Evolutionary conservation across 176 grass and related monocot genomes (phyloP).

Genomic region (Thinopyrum elongatum): DNA sequence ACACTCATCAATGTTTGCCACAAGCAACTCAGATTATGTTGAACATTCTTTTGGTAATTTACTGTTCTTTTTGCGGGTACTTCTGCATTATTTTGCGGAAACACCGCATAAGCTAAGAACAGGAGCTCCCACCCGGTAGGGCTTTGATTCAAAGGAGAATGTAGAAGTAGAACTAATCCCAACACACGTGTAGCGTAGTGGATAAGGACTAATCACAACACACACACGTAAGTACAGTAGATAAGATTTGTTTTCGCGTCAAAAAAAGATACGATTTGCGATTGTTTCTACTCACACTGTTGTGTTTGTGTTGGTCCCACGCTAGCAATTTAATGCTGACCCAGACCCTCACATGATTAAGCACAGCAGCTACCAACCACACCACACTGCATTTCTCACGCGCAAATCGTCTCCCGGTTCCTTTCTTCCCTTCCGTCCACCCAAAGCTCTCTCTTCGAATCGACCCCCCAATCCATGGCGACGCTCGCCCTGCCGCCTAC

Average conservation of each 20-base stretch:
- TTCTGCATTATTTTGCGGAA: too few relatives aligned
- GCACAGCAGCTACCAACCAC: slow-evolving; percentile 7
- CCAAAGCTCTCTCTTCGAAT: background rate
- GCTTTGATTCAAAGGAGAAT: too few relatives aligned
- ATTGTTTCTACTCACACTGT: background rate
- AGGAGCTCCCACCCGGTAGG: too few relatives aligned
- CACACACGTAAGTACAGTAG: background rate
- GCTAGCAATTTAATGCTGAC: slow-evolving; percentile 15
- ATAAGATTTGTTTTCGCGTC: background rate
- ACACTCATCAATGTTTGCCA: too few relatives aligned
- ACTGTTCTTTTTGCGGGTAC: too few relatives aligned
- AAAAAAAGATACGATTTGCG: background rate
- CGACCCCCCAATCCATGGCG: slow-evolving; percentile 31
- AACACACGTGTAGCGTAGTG: too few relatives aligned
- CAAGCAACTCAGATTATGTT: too few relatives aligned
- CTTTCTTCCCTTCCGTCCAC: slow-evolving; percentile 21
- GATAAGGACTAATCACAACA: too few relatives aligned
- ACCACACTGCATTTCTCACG: background rate
- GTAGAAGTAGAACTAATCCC: too few relatives aligned
- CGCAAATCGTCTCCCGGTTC: slow-evolving; percentile 20
- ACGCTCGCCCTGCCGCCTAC: slow-evolving; percentile 24
- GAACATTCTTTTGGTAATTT: too few relatives aligned
- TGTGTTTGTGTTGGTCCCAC: background rate
- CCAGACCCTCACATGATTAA: background rate
- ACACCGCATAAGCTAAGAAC: too few relatives aligned